These are phyloP conservation scores for Pseudonitzschia multiseries DNA, from an alignment of 108 stramenopile genomes.

Conservation along the genomic window DNA sequence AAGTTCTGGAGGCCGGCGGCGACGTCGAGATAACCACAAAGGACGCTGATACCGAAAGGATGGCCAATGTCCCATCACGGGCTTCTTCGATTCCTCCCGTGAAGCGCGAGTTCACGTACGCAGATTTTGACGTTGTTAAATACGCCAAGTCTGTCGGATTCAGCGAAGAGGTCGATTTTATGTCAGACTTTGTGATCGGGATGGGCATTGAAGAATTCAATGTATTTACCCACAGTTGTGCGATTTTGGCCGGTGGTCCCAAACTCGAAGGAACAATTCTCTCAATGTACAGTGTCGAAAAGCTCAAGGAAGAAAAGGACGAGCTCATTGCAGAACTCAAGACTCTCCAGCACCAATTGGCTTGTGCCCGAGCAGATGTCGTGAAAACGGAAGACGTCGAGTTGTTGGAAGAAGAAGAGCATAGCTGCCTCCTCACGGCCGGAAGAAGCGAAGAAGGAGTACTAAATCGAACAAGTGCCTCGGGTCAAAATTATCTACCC, in stretches of 20 bases:
- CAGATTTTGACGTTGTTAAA: conserved; percentile 11
- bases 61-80: too few species aligned
- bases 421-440: background rate
- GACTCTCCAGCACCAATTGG: conserved; percentile 51
- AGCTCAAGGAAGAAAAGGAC: conserved; percentile 59
- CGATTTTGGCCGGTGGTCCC: conserved; percentile 20
- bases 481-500: background rate
- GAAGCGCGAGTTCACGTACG: conserved; percentile 26
- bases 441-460: background rate
- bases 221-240: conserved; percentile 62
- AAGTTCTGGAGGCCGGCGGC: too few species aligned
- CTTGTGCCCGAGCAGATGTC: conserved; percentile 19
- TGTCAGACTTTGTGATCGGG: conserved; percentile 8
- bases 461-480: background rate
- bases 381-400: background rate
- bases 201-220: conserved; percentile 78
- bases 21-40: too few species aligned
- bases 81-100: too few species aligned
- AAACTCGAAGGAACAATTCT: conserved; percentile 41
- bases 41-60: too few species aligned
- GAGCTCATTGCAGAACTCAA: conserved; percentile 48
- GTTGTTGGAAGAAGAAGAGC: background rate
- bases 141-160: conserved; percentile 27
- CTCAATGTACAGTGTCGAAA: conserved; percentile 44
- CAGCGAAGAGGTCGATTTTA: conserved; percentile 13